Conservation (phyloP, 1,139 yeast genomes). For the Taphrina sp. region DNA sequence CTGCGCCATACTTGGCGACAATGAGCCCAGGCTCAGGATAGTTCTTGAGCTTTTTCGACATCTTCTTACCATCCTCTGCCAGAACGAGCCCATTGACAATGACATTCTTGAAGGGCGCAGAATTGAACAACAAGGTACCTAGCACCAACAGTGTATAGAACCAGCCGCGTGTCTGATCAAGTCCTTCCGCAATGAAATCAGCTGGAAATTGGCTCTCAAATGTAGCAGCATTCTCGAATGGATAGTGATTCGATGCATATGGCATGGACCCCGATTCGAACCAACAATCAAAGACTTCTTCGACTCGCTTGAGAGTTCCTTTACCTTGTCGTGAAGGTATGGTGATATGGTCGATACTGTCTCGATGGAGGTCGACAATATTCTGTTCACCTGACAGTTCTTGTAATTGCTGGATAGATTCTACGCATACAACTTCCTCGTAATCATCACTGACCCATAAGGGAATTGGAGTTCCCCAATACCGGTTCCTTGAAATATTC, state of each 20-base stretch:
- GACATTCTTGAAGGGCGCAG: constrained; percentile 92
- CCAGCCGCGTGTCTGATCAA: constrained; percentile 99
- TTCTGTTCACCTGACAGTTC: constrained; percentile 75
- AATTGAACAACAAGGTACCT: constrained; percentile 90
- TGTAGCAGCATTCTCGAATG: constrained; percentile 76
- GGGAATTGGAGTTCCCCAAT: constrained; percentile 99
- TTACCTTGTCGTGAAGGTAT: constrained; percentile 92
- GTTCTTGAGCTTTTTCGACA: constrained; percentile 97
- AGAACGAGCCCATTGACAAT: constrained; percentile 95
- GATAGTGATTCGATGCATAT: constrained; percentile 93
- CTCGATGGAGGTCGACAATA: constrained; percentile 91
- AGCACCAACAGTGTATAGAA: constrained; percentile 93
- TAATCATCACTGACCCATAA: constrained; percentile 94
- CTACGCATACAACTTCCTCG: constrained; percentile 88
- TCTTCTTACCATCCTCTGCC: constrained; percentile 98
- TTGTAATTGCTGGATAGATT: constrained; percentile 81
- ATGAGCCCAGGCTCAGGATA: constrained; percentile 91
- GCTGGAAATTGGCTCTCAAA: constrained; percentile 85
- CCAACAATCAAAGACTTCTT: constrained; percentile 99
- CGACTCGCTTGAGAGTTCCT: constrained; percentile 82
- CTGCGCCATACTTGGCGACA: constrained; percentile 90
- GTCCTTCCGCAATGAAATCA: constrained; percentile 95
- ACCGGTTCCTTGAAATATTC: constrained; percentile 96
- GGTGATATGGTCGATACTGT: constrained; percentile 81
- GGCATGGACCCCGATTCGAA: constrained; percentile 99